Percentiles rank a stretch among this genome's conserved stretches.
Conservation (phyloP, 2,329 filamentous ascomycete species). For the Amesomyces nigricolor region DNA sequence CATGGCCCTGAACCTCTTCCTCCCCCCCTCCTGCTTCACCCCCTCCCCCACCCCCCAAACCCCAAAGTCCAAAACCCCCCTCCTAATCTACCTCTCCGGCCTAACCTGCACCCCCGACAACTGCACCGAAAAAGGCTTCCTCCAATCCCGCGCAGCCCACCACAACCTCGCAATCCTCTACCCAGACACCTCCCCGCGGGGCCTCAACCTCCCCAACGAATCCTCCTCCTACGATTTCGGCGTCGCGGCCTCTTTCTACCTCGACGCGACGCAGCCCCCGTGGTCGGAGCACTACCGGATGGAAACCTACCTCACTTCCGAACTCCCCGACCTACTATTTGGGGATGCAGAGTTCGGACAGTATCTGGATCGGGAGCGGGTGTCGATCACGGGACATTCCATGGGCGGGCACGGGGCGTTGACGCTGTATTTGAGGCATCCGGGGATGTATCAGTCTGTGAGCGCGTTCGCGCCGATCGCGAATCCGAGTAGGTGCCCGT, state of each 20-base stretch:
- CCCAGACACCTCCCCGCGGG: slow-evolving; percentile 90
- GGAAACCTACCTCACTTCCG: slow-evolving; percentile 86
- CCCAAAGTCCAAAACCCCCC: slow-evolving; percentile 52
- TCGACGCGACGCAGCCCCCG: slow-evolving; percentile 73
- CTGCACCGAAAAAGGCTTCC: slow-evolving; percentile 77
- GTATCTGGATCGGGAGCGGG: slow-evolving; percentile 60
- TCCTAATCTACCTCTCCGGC: slow-evolving; percentile 89
- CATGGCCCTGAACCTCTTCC: slow-evolving; percentile 90
- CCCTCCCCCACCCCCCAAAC: slow-evolving; percentile 35
- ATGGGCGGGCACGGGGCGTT: slow-evolving; percentile 97
- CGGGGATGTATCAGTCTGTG: slow-evolving; percentile 81
- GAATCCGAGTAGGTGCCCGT: slow-evolving; percentile 80
- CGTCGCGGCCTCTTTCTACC: slow-evolving; percentile 86
- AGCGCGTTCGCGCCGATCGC: slow-evolving; percentile 86
- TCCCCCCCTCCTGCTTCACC: slow-evolving; percentile 64
- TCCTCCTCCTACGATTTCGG: slow-evolving; percentile 90
- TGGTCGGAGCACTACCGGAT: slow-evolving; percentile 81
- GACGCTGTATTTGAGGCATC: slow-evolving; percentile 87
- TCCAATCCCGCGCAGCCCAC: slow-evolving; percentile 74
- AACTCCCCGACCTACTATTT: slow-evolving; percentile 78
- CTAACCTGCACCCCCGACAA: slow-evolving; percentile 93
- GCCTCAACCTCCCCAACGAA: slow-evolving; percentile 74
- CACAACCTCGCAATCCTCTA: slow-evolving; percentile 88
- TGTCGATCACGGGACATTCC: slow-evolving; percentile 87
- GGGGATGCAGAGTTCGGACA: slow-evolving; percentile 55